Base-by-base conservation (phyloP, 73 alveolate genomes). In the Symbiodinium natans region DNA sequence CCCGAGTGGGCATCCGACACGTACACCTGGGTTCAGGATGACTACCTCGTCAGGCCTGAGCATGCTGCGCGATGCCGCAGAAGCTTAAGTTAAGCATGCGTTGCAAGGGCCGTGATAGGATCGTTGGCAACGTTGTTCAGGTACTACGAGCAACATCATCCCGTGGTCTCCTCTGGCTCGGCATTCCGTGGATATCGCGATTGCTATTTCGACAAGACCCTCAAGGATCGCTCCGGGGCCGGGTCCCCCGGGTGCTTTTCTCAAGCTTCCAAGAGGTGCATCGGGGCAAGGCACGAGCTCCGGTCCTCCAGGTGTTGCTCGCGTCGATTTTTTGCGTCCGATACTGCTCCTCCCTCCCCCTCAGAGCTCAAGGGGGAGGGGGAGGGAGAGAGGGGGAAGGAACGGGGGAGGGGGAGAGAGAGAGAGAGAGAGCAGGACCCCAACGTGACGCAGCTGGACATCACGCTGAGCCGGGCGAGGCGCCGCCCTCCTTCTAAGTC, bases 1-100 rank as follows among this genome's bases (percentile, higher is more conserved):
- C 95, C 95, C 23, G 95, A 89, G 48, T 89, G 95, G 95, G 95
- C 95, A 23, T 63, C 95, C 38, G 95, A 89, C 46, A 59, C 95
- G 9, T 89, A 89, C 86, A 89, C 95, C 0, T 89, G 95, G 95
- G 95, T 89, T 38, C 75, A 83, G 38, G 95, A 89, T 43, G 75
- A 56, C 48, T 89, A 89, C 75, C 86, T 89, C 2, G 95, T 59
- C 75, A 89, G 95, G 95, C 95, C 8, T 31, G 93, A 31, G 15
- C 31, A 27, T 41, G 48, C n/a, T 27, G 80, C 36, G 21, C 2
- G 11, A 63, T 15, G 0, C 1, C 33, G 34, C 75, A 56, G 75
- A 56, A 25, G 75, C 75, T 17, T 56, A 25, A 56, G 6, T 56
- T 17, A 56, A 56, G 31, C 3, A 29, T 25, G 15, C 19, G 80